Base-by-base conservation (phyloP, 176 grass and related monocot genomes). In the Avena atlantica region DNA sequence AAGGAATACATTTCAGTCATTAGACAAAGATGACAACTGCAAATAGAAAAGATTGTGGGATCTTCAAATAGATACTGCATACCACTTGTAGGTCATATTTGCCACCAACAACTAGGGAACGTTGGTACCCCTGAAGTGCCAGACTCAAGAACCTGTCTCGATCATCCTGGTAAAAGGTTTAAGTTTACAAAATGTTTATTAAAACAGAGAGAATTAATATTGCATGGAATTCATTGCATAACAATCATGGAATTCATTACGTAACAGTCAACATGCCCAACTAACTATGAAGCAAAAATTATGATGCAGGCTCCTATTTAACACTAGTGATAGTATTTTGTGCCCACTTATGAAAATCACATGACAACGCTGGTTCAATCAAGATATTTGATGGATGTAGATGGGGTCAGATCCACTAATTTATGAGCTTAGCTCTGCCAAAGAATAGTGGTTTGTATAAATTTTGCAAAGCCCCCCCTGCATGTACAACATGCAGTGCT, bases 1-100 rank as follows among this genome's bases (percentile, higher is more conserved):
- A 27, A 13, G 12, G 13, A 67, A 15, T 66, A 81, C 45, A 66
- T 52, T 68, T 68, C 9, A 63, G 21, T 9, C 57, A 50, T 51
- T 67, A 49, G 52, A 58, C 52, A 78, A 78, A 58, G 13, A 25
- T 61, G 58, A 36, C 17, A 48, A 7, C 19, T 65, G 40, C 44
- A 25, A 56, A 44, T 21, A 8, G 5, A 23, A 89, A 52, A 66
- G 29, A 52, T 19, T 59, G 29, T 36, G 29, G 34, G 62, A 76
- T 45, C 40, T 62, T 70, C 42, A 57, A 60, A 81, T 65, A 70
- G 13, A 73, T 74, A 74, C 40, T 16, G 60, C 87, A 91, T 95
- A 98, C 95, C 93, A 93, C 95, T 91, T 87, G 90, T 63, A 98
- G 90, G 89, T 98, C 95, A 86, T 98, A 95, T 86, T 98, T 98